Evolutionary conservation across 2,329 filamentous ascomycete genomes (phyloP).

Genomic region (Fonsecaea nubica): DNA sequence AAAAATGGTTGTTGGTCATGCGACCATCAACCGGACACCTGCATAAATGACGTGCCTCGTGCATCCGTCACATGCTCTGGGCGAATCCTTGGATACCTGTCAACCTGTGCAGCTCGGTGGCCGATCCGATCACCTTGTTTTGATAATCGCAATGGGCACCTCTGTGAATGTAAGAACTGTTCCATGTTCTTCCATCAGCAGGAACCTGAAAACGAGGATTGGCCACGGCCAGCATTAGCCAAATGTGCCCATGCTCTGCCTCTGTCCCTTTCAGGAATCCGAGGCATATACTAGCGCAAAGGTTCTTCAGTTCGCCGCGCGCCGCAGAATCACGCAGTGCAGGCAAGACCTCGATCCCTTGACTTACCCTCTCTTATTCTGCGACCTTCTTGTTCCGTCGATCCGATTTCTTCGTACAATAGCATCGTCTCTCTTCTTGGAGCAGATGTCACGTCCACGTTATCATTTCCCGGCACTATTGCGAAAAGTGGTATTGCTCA

Average conservation of each 20-base stretch:
- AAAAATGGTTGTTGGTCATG: constrained; percentile 29
- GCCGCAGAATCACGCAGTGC: not conserved
- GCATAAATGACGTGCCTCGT: constrained; percentile 32
- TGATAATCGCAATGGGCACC: not conserved
- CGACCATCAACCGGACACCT: constrained; percentile 29
- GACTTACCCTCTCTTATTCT: not conserved
- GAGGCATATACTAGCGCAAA: not conserved
- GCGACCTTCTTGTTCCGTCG: not conserved
- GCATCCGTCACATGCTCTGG: constrained; percentile 22
- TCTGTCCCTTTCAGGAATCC: not conserved
- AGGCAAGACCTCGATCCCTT: not conserved
- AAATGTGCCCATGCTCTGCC: not conserved
- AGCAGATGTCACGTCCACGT: not conserved
- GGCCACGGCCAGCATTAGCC: not conserved
- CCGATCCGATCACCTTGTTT: not conserved
- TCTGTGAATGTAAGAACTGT: not conserved
- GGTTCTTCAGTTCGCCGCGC: not conserved
- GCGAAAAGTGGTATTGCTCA: not conserved
- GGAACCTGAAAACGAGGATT: constrained; percentile 1
- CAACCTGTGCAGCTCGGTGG: not conserved
- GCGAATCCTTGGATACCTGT: not conserved
- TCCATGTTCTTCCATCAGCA: not conserved
- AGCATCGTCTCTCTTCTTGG: not conserved
- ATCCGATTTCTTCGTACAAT: not conserved
- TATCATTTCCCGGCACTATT: not conserved